Evolutionary conservation across 2,329 filamentous ascomycete genomes (phyloP).

Genomic region (Colletotrichum abscissum): DNA sequence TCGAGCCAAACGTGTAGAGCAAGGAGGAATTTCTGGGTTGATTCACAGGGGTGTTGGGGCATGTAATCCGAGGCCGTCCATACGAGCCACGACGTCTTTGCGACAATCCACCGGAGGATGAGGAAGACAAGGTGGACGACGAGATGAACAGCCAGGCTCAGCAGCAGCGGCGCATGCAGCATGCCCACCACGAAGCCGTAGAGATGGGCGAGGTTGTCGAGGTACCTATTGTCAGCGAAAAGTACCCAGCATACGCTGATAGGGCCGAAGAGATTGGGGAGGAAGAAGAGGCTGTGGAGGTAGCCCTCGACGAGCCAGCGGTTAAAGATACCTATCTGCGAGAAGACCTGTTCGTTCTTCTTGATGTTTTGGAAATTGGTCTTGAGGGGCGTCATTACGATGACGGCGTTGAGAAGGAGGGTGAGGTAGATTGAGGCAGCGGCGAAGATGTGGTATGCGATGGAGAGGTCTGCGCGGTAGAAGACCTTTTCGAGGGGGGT

Average conservation of each 20-base stretch:
- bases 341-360: not conserved
- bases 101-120: not conserved
- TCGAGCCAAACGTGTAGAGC: not conserved
- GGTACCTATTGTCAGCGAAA: not conserved
- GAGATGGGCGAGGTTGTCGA: conserved; percentile 20
- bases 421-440: conserved; percentile 4
- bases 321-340: not conserved
- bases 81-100: not conserved
- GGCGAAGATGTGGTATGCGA: conserved; percentile 14
- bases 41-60: not conserved
- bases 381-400: not conserved
- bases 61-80: not conserved
- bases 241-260: not conserved
- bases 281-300: conserved; percentile 18
- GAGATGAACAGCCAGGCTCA: not conserved
- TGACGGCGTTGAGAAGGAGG: conserved; percentile 7
- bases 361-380: not conserved
- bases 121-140: not conserved
- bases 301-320: conserved; percentile 18
- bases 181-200: conserved; percentile 27
- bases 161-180: conserved; percentile 12
- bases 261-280: conserved; percentile 23
- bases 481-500: conserved; percentile 4
- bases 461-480: conserved; percentile 22
- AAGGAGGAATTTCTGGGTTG: not conserved